These are phyloP conservation scores for Pythium myriotylum DNA, from an alignment of 352 stramenopile genomes.

Conservation along the genomic window DNA sequence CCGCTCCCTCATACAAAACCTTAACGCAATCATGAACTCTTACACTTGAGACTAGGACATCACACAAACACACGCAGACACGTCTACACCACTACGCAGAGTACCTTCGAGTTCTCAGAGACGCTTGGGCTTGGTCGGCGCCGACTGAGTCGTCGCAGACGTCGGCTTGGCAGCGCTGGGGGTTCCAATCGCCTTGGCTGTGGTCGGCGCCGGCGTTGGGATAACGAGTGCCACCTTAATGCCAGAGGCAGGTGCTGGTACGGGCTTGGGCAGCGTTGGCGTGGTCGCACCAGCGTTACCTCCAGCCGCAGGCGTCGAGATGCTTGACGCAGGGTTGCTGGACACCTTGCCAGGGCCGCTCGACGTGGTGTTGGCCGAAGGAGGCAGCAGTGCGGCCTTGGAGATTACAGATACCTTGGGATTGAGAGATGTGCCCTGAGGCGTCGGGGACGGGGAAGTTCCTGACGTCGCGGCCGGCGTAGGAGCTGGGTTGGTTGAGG, in stretches of 20 bases:
- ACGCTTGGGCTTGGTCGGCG: no score
- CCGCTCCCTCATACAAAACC: no score
- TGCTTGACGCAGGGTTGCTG: background rate
- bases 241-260: background rate
- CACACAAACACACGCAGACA: no score
- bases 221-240: no score
- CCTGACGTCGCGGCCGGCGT: background rate
- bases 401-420: conserved; percentile 9
- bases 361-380: background rate
- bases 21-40: no score
- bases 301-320: background rate
- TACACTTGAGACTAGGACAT: no score
- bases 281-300: background rate
- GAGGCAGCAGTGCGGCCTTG: background rate
- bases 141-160: background rate
- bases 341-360: background rate
- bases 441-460: background rate
- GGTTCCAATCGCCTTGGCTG: background rate
- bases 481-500: background rate
- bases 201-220: no score
- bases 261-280: background rate
- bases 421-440: background rate
- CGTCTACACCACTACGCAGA: no score
- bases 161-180: background rate
- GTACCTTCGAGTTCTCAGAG: no score